Evolutionary conservation across 257 asterid genomes (phyloP).

Genomic region (Mitragyna speciosa): DNA sequence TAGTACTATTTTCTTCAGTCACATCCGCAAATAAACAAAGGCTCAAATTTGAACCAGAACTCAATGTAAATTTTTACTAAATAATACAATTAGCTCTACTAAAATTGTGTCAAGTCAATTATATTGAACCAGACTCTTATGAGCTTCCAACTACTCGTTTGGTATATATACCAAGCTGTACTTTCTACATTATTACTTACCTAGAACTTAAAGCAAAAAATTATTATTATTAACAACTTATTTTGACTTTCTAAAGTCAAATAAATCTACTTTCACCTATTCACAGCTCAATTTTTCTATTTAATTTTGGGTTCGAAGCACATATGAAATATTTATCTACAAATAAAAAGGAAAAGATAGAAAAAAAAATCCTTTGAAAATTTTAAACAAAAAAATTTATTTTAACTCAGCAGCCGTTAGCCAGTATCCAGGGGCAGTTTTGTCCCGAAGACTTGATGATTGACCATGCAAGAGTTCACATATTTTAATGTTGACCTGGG

Average conservation of each 20-base stretch:
- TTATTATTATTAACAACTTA: no score
- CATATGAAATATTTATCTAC: background rate
- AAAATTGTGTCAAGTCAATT: no score
- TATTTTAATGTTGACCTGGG: background rate
- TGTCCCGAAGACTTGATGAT: background rate
- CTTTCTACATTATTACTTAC: no score
- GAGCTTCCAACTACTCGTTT: no score
- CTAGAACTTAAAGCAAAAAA: no score
- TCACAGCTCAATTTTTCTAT: background rate
- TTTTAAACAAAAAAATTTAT: no score
- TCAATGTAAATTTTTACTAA: background rate
- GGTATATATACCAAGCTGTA: no score
- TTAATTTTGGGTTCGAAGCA: background rate
- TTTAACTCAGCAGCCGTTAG: slow-evolving; percentile 8
- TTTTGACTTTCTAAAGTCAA: background rate
- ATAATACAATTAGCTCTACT: no score
- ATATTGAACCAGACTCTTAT: no score
- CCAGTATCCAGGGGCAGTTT: slow-evolving; percentile 10
- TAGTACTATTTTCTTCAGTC: no score
- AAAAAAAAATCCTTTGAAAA: no score
- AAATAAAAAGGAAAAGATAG: no score
- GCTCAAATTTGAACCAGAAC: background rate
- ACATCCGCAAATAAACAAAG: background rate
- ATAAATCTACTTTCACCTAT: background rate
- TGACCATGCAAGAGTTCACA: background rate